Evolutionary conservation across 805 yeast species (phyloP).

Genomic region (Wickerhamomyces ciferrii): DNA sequence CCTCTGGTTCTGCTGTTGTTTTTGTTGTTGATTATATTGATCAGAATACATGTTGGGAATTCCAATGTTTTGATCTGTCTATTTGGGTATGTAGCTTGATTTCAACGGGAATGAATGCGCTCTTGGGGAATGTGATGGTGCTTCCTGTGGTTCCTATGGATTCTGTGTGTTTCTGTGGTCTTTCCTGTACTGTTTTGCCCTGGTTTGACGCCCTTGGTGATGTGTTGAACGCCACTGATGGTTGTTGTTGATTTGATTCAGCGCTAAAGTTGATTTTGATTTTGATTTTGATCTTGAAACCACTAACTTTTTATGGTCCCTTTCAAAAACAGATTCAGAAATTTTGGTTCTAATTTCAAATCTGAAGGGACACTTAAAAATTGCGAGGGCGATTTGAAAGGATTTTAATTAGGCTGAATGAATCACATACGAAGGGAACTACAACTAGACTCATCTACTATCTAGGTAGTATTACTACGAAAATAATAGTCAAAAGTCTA

Average conservation of each 20-base stretch:
- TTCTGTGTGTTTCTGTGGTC: too few relatives aligned
- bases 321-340: not conserved
- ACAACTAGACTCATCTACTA: too few relatives aligned
- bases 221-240: not conserved
- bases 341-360: not conserved
- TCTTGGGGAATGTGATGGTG: not conserved
- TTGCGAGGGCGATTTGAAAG: not conserved
- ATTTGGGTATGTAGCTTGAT: not conserved
- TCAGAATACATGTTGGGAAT: constrained; percentile 12
- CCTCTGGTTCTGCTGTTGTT: constrained; percentile 10
- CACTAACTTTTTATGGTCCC: not conserved
- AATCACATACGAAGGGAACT: too few relatives aligned
- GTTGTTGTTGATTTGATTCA: not conserved
- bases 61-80: not conserved
- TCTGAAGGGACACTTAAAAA: not conserved
- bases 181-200: too few relatives aligned
- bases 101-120: not conserved
- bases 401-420: not conserved
- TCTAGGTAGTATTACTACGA: too few relatives aligned
- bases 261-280: not conserved
- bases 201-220: too few relatives aligned
- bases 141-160: too few relatives aligned
- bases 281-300: not conserved
- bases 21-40: constrained; percentile 10
- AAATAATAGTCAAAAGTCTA: too few relatives aligned